A percentile compares a stretch with the other conserved stretches of the same genome.
Evolutionary conservation across 306 rosid species (phyloP).

Genomic region (Trichosanthes cucumerina): DNA sequence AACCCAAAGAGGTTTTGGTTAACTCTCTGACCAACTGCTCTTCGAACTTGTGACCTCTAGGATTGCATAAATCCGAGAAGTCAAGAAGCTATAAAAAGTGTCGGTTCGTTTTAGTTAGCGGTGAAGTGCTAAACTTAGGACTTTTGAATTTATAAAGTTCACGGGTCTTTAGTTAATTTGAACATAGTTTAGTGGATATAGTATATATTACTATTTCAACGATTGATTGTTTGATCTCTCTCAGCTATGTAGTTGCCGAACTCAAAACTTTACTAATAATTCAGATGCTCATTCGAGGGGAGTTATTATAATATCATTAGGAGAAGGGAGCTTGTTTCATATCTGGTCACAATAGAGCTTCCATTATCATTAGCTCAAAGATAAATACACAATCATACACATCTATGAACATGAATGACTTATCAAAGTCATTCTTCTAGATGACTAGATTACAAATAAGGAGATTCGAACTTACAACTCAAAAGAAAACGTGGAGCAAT

Average conservation of each 20-base stretch:
- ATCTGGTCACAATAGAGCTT: not conserved
- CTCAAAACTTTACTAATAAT: too few species aligned
- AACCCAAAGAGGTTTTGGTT: too few species aligned
- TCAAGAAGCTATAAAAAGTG: too few species aligned
- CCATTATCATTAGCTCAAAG: not conserved
- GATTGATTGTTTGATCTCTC: not conserved
- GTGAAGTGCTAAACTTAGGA: not conserved
- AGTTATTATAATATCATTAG: not conserved
- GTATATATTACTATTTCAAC: not conserved
- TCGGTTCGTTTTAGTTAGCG: too few species aligned
- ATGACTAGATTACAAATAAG: not conserved
- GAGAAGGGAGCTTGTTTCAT: not conserved
- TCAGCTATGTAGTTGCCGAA: not conserved
- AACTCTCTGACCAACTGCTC: too few species aligned
- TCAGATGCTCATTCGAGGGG: not conserved
- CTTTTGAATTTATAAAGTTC: not conserved
- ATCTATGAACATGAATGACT: not conserved
- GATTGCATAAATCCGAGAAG: too few species aligned
- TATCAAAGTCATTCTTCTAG: not conserved
- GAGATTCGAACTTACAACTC: not conserved
- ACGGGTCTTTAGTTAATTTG: not conserved
- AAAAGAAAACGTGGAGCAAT: not conserved
- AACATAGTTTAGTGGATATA: too few species aligned
- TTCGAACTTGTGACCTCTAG: too few species aligned
- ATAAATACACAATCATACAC: not conserved